phyloP scores from a whole-genome alignment of 2,329 filamentous ascomycete species.

The Arthroderma uncinatum region DNA sequence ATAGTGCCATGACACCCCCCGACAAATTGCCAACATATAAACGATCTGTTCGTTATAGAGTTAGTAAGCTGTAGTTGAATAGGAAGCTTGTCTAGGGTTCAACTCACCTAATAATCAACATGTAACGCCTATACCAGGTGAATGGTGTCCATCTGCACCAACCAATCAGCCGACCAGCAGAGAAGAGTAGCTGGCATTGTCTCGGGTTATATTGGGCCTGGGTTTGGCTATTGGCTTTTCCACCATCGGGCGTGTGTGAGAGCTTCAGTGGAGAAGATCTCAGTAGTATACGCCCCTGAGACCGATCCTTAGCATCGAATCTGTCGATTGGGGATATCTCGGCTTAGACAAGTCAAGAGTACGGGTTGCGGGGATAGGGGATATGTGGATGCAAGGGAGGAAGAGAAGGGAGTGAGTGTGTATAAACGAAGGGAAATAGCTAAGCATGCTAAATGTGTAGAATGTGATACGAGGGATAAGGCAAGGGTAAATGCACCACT shows the following conservation, averaged over 20 bases:
- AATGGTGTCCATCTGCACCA: neutral
- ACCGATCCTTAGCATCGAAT: no score
- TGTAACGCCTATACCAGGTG: neutral
- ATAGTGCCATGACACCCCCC: no score
- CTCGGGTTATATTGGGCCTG: no score
- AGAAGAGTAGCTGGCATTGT: neutral
- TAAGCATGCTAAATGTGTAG: neutral
- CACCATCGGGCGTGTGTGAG: no score
- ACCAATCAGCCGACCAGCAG: no score
- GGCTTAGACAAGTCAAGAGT: neutral
- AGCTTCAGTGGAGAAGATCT: no score
- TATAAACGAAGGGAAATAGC: neutral
- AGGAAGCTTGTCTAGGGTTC: neutral
- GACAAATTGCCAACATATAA: no score
- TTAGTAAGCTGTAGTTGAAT: neutral
- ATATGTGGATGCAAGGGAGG: neutral
- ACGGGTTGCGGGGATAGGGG: neutral
- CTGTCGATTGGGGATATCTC: no score
- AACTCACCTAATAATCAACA: neutral
- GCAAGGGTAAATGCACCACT: neutral
- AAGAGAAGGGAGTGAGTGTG: neutral
- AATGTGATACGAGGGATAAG: neutral
- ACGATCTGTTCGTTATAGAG: neutral
- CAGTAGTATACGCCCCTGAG: no score
- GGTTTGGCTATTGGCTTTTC: no score